phyloP scores from a whole-genome alignment of 306 rosid genomes.

The Gynostemma pentaphyllum region DNA sequence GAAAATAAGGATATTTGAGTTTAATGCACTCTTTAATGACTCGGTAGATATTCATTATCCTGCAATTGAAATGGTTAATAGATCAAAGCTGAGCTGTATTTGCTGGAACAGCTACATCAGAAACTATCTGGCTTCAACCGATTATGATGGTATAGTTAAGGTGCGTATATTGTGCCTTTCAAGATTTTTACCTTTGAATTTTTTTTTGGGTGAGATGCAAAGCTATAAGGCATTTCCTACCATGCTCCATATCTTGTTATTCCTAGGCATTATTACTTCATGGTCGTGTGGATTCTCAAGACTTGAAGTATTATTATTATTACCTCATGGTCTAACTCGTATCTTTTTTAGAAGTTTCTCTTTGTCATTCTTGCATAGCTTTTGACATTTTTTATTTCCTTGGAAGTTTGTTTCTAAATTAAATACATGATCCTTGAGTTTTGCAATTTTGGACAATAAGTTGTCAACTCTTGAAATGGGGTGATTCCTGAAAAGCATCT shows the following conservation, averaged over 20 bases:
- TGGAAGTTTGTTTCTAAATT: too few species aligned
- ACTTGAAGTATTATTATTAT: too few species aligned
- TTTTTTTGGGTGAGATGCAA: too few species aligned
- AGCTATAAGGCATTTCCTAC: background rate
- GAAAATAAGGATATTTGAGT: conserved; percentile 79
- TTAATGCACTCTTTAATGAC: conserved; percentile 55
- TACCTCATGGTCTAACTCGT: too few species aligned
- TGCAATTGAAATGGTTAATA: conserved; percentile 68
- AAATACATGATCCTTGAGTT: too few species aligned
- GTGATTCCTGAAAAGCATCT: too few species aligned
- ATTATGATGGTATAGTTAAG: conserved; percentile 83
- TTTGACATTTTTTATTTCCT: too few species aligned
- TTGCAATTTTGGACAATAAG: too few species aligned
- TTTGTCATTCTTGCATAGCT: background rate
- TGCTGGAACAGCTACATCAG: conserved; percentile 89
- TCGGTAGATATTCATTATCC: conserved; percentile 89
- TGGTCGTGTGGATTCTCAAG: background rate
- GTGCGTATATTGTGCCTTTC: conserved; percentile 30
- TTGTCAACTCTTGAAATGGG: too few species aligned
- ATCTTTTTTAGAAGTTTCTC: background rate
- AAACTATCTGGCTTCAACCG: conserved; percentile 91
- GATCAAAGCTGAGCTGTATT: conserved; percentile 75
- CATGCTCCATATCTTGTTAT: background rate
- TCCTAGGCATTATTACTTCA: background rate
- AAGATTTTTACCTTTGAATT: background rate